Percentiles rank a stretch among this genome's conserved stretches.
phyloP scores from a whole-genome alignment of 305 asterid species.

The Fraxinus ornus region DNA sequence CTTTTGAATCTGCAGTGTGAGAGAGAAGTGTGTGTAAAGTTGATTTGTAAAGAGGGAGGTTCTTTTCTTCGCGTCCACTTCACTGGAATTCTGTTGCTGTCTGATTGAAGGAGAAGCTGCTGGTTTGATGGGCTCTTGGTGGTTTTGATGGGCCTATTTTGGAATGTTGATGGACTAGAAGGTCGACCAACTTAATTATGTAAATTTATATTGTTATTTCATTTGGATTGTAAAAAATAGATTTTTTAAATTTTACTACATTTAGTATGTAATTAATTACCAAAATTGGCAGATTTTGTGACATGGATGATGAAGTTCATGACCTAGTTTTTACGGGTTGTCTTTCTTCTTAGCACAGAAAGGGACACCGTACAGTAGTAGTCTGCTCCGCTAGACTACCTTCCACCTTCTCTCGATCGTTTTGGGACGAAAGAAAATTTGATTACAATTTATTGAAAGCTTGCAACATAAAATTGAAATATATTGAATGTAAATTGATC shows the following conservation, averaged over 20 bases:
- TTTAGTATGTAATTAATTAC: not conserved
- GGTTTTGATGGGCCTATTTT: not conserved
- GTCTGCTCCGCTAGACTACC: too few relatives aligned
- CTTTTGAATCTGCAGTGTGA: not conserved
- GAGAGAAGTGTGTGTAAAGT: conserved; percentile 18
- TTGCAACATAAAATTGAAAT: too few relatives aligned
- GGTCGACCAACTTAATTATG: not conserved
- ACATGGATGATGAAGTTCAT: not conserved
- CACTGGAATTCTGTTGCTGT: conserved; percentile 51
- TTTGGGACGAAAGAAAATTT: too few relatives aligned
- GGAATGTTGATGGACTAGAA: too few relatives aligned
- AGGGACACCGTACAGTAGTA: too few relatives aligned
- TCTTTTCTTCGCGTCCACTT: conserved; percentile 91
- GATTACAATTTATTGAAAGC: too few relatives aligned
- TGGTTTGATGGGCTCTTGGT: not conserved
- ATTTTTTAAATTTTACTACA: not conserved
- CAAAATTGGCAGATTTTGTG: not conserved
- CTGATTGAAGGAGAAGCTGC: conserved; percentile 1
- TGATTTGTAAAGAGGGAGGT: conserved; percentile 38
- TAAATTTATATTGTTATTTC: too few relatives aligned
- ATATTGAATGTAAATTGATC: too few relatives aligned
- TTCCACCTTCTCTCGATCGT: too few relatives aligned
- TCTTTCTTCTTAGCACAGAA: too few relatives aligned
- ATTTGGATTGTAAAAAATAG: not conserved
- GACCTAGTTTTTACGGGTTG: too few relatives aligned